Evolutionary conservation across 768 basidiomycete species (phyloP), one percentile per base, ranked within the genome.

Genomic region (Cystobasidium tubakii): DNA sequence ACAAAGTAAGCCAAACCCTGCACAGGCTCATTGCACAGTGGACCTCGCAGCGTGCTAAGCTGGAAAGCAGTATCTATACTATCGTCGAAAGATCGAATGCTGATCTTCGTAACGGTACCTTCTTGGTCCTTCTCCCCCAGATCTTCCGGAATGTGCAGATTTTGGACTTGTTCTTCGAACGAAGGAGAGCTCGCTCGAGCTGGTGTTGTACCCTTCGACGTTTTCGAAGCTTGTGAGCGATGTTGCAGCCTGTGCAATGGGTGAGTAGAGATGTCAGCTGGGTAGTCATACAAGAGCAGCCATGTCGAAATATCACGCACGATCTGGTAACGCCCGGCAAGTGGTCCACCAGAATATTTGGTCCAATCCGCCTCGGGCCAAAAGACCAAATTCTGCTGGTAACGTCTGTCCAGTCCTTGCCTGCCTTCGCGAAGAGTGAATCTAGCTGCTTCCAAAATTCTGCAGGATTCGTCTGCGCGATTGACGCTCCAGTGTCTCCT

Each of bases 51-150:
- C 0, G 89, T 89, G 0, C 92, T 94, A 60, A 98, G 85, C 82
- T 96, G 94, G 82, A 99, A 99, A 1, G 94, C 95, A 2, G 89
- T 89, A 80, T 97, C 93, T 34, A 98, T 84, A 76, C 89, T 85
- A 69, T 87, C 87, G 77, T 93, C 89, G 75, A 97, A 90, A 75
- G 92, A 87, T n/a, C 78, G 71, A 13, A 76, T 73, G 25, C 75
- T 75, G 27, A 66, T 50, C 27, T 31, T 34, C 27, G 23, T 34
- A 31, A 34, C 29, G 77, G 74, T n/a, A n/a, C n/a, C 13, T 74
- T 34, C 3, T 21, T 55, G 10, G 64, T n/a, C 60, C 31, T 44
- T 29, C 3, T 27, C 25, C 3, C 13, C 63, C 19, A 43, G 31
- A 23, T 62, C 57, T 29, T 39, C 57, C 3, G 34, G 34, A 9